These are phyloP conservation scores for Leishmania major DNA, from an alignment of 208 protist species.

Conservation along the genomic window DNA sequence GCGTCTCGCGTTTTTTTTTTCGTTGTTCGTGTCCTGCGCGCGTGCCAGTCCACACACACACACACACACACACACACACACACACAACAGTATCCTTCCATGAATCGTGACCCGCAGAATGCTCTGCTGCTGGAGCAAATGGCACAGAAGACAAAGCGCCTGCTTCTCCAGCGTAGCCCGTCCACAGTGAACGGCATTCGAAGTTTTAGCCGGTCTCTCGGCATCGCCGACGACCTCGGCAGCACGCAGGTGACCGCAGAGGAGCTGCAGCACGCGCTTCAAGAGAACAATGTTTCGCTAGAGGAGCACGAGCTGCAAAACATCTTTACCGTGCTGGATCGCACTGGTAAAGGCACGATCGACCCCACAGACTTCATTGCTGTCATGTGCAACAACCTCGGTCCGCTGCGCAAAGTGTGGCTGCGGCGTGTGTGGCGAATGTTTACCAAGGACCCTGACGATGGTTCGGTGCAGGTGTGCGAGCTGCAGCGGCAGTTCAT, in stretches of 20 bases:
- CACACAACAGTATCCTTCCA: not conserved
- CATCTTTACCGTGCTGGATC: conserved; percentile 64
- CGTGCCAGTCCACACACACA: no score
- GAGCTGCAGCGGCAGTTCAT: conserved; percentile 51
- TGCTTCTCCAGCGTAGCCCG: conserved; percentile 42
- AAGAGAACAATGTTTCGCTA: conserved; percentile 50
- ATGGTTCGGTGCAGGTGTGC: conserved; percentile 43
- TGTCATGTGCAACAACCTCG: conserved; percentile 55
- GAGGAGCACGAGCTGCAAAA: conserved; percentile 56
- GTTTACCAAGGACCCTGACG: conserved; percentile 43
- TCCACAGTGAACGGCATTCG: conserved; percentile 76
- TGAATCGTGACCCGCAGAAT: conserved; percentile 27
- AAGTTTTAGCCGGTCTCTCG: conserved; percentile 68
- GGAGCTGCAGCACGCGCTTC: conserved; percentile 44
- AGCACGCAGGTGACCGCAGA: conserved; percentile 38
- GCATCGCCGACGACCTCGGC: conserved; percentile 68
- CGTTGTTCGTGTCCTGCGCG: not conserved
- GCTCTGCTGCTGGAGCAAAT: conserved; percentile 21
- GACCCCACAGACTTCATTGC: conserved; percentile 80
- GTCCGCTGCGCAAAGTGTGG: conserved; percentile 58
- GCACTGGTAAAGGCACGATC: conserved; percentile 47
- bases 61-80: not conserved
- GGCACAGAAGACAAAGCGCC: conserved; percentile 52
- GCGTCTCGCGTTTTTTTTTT: not conserved
- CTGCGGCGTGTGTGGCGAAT: conserved; percentile 60